Evolutionary conservation across 257 asterid genomes (phyloP), one percentile per base, ranked within the genome.

Genomic region (Nicotiana paniculata): DNA sequence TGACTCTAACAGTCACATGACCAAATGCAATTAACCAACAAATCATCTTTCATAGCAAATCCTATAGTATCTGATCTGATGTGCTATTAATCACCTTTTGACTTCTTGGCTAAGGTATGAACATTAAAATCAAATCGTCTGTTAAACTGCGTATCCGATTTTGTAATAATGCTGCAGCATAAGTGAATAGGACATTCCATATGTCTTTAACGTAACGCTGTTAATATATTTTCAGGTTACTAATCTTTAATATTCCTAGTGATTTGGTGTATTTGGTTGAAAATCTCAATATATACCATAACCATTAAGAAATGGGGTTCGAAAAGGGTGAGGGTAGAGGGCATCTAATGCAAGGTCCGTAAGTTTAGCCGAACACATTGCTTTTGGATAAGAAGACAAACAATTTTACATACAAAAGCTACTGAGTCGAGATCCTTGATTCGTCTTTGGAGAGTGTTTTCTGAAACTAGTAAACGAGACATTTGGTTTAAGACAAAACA

Each of bases 21-120:
- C 86, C 86, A 82, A 55, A 79, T 82, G 37, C 84, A 65, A 30
- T 79, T 70, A 69, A 74, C 61, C 84, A 78, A 17, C 55, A 48
- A 58, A 51, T 61, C 51, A 74, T 28, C 63, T 63, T 48, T 17
- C 87, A 64, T 61, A 77, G 83, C 37, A 66, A 76, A 65, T 63
- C 72, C 37, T 79, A 74, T 12, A 9, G 53, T 57, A 43, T 48
- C 70, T 24, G 79, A 72, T 46, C 26, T 72, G 61, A 46, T 74
- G 37, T 74, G 57, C 9, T 77, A 43, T 58, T 78, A 76, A 81
- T 84, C 83, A 61, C 69, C 68, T 81, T 69, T 82, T 81, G 86
- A 77, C 84, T 82, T 69, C 18, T 4, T 61, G 39, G 57, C 37
- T 39, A 4, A 26, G 80, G 26, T 33, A 54, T 48, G 54, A 81